A percentile compares a stretch with the other conserved stretches of the same genome.
Evolutionary conservation across 2,329 filamentous ascomycete genomes (phyloP).

Genomic region (Fusarium virguliforme): DNA sequence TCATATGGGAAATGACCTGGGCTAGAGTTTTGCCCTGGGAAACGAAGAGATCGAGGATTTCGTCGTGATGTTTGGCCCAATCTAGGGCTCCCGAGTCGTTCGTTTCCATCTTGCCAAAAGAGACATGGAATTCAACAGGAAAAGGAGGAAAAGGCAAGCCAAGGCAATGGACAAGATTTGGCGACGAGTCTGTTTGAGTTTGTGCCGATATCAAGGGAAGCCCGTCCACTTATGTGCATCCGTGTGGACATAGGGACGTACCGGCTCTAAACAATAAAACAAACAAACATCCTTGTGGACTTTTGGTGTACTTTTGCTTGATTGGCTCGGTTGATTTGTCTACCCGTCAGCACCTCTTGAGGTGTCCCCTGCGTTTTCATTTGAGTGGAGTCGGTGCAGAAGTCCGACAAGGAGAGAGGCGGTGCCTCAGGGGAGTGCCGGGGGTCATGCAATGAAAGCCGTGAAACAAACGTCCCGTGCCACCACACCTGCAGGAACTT

Average conservation of each 20-base stretch:
- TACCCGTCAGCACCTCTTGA: background rate
- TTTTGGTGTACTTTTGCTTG: background rate
- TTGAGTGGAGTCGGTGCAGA: background rate
- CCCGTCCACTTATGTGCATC: too few relatives aligned
- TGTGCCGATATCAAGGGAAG: too few relatives aligned
- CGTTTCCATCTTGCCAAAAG: background rate
- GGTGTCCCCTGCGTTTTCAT: background rate
- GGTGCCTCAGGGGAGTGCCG: background rate
- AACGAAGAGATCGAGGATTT: background rate
- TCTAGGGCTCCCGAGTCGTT: background rate
- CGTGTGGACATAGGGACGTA: too few relatives aligned
- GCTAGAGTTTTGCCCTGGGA: constrained; percentile 13
- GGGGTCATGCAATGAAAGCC: background rate
- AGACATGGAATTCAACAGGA: background rate
- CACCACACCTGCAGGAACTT: background rate
- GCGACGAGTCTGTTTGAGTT: background rate
- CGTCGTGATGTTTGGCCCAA: constrained; percentile 4
- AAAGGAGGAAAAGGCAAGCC: background rate
- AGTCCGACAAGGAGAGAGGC: background rate
- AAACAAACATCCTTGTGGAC: background rate
- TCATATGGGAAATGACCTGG: constrained; percentile 1
- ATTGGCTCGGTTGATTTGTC: background rate
- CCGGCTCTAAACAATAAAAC: too few relatives aligned
- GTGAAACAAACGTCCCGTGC: background rate
- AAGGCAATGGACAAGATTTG: background rate